Evolutionary conservation across 768 basidiomycete species (phyloP).

Genomic region (Mycena pura): DNA sequence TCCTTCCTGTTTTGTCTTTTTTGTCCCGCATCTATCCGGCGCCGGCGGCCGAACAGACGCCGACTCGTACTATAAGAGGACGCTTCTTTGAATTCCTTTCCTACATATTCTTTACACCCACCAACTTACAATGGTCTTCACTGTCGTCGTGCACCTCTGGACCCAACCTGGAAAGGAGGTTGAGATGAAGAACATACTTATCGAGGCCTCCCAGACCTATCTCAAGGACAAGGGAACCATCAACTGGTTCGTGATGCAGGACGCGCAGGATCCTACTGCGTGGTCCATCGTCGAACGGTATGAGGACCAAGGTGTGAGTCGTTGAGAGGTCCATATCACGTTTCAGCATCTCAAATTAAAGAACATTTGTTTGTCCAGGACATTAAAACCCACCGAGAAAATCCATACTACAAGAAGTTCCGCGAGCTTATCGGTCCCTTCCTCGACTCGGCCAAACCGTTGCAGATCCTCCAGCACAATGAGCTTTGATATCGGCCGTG

Average conservation of each 20-base stretch:
- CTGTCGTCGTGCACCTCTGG: not conserved
- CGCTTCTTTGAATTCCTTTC: too few species aligned
- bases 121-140: not conserved
- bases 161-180: not conserved
- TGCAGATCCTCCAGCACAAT: too few species aligned
- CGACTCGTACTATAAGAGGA: too few species aligned
- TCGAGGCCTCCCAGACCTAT: not conserved
- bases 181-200: not conserved
- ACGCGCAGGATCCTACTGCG: not conserved
- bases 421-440: not conserved
- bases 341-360: not conserved
- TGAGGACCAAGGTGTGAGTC: not conserved
- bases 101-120: too few species aligned
- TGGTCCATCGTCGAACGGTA: conserved; percentile 4
- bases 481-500: too few species aligned
- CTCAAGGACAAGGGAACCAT: not conserved
- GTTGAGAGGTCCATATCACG: not conserved
- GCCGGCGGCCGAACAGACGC: too few species aligned
- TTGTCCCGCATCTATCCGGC: too few species aligned
- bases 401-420: not conserved
- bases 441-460: too few species aligned
- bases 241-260: not conserved
- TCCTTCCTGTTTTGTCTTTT: too few species aligned
- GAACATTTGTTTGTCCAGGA: not conserved
- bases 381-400: not conserved